phyloP scores from a whole-genome alignment of 805 yeast genomes.

The Hanseniaspora mollemarum region DNA sequence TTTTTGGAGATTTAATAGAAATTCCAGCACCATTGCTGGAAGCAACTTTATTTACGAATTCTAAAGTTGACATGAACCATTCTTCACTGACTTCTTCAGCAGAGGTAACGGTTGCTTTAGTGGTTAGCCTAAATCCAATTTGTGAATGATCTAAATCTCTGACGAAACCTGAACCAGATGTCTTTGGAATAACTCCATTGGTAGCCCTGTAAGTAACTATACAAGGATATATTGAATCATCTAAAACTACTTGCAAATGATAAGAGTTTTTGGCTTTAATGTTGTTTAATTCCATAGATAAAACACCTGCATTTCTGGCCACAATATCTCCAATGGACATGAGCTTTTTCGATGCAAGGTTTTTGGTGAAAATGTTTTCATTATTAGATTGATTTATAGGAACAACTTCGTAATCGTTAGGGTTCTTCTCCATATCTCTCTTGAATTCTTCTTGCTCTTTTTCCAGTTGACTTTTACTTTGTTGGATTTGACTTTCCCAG shows the following conservation, averaged over 20 bases:
- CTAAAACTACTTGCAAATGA: constrained; percentile 47
- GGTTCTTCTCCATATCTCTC: constrained; percentile 43
- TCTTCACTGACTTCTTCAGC: constrained; percentile 44
- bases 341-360: constrained; percentile 32
- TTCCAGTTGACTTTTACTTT: constrained; percentile 33
- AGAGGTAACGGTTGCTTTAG: constrained; percentile 37
- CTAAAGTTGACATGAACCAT: constrained; percentile 39
- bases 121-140: constrained; percentile 46
- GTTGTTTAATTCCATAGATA: constrained; percentile 43
- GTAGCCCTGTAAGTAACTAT: constrained; percentile 41
- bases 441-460: constrained; percentile 40
- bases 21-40: constrained; percentile 21
- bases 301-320: constrained; percentile 49
- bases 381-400: constrained; percentile 36
- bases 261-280: constrained; percentile 36
- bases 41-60: constrained; percentile 42
- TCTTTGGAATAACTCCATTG: constrained; percentile 37
- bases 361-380: constrained; percentile 26
- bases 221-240: constrained; percentile 52
- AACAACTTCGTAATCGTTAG: constrained; percentile 56
- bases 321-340: constrained; percentile 44
- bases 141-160: constrained; percentile 59
- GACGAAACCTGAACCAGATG: constrained; percentile 49
- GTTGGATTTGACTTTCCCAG: constrained; percentile 22
- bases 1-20: constrained; percentile 1